phyloP scores from a whole-genome alignment of 1,284 basidiomycete genomes.

The Vanrija humicola region DNA sequence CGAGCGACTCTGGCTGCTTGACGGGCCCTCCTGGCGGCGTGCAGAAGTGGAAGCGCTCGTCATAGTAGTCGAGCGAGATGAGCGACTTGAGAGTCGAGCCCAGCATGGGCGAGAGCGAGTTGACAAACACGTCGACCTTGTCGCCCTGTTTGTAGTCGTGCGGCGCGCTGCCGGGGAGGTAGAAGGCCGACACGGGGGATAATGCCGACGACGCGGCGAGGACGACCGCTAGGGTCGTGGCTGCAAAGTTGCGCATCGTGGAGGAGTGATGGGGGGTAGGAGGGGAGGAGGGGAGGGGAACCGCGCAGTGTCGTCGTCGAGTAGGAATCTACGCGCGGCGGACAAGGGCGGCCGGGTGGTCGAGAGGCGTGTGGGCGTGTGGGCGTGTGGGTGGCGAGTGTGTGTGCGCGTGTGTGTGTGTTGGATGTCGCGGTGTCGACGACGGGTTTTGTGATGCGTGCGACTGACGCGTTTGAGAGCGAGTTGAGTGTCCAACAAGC shows the following conservation, averaged over 20 bases:
- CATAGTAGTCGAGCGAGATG: constrained; percentile 40
- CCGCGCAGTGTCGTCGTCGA: no score
- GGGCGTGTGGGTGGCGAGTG: no score
- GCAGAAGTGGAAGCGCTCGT: constrained; percentile 74
- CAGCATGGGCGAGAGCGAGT: constrained; percentile 81
- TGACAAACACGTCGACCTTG: constrained; percentile 67
- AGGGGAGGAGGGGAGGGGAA: not conserved
- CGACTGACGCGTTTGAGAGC: no score
- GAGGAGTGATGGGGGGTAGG: not conserved
- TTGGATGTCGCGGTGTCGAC: no score
- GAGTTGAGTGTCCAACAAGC: no score
- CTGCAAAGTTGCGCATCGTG: constrained; percentile 16
- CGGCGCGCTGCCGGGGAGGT: constrained; percentile 71
- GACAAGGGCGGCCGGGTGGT: no score
- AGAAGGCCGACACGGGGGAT: constrained; percentile 55
- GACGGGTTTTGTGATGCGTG: no score
- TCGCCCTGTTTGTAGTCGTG: constrained; percentile 69
- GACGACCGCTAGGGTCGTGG: constrained; percentile 13
- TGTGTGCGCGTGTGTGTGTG: no score
- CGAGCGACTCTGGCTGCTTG: constrained; percentile 81
- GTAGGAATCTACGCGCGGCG: no score
- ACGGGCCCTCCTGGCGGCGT: constrained; percentile 68
- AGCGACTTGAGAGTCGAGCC: constrained; percentile 65
- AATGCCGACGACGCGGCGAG: constrained; percentile 10
- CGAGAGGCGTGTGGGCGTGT: no score